phyloP scores from a whole-genome alignment of 495 filamentous ascomycete genomes.

The Hyaloscypha bicolor region DNA sequence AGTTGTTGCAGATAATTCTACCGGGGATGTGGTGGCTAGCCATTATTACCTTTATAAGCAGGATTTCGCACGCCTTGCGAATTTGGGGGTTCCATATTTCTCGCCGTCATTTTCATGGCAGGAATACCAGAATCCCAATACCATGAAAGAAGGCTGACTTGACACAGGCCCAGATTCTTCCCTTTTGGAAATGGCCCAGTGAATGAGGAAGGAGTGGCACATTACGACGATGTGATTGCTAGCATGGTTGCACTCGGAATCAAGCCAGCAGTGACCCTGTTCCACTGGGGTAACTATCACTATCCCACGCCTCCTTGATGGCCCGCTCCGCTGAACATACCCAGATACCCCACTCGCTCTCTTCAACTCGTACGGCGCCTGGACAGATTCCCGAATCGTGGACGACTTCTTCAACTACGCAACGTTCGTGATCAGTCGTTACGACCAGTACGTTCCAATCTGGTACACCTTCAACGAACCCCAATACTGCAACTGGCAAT shows the following conservation, averaged over 20 bases:
- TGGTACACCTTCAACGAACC: slow-evolving; percentile 71
- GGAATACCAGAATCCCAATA: background rate
- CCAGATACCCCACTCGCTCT: slow-evolving; percentile 57
- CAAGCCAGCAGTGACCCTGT: slow-evolving; percentile 59
- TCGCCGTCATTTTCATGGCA: slow-evolving; percentile 46
- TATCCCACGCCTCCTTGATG: background rate
- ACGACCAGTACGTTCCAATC: slow-evolving; percentile 58
- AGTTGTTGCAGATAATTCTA: slow-evolving; percentile 42
- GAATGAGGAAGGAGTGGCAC: slow-evolving; percentile 59
- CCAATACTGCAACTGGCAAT: slow-evolving; percentile 55
- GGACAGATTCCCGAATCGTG: slow-evolving; percentile 58
- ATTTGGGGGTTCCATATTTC: slow-evolving; percentile 41
- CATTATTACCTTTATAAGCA: slow-evolving; percentile 50
- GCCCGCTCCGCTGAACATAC: background rate
- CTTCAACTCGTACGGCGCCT: slow-evolving; percentile 60
- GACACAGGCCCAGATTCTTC: slow-evolving; percentile 52
- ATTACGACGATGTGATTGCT: slow-evolving; percentile 61
- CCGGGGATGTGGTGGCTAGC: slow-evolving; percentile 43
- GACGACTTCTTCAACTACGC: slow-evolving; percentile 62
- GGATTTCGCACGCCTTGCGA: slow-evolving; percentile 42
- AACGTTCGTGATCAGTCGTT: slow-evolving; percentile 54
- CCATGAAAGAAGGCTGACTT: background rate
- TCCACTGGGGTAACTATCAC: slow-evolving; percentile 51
- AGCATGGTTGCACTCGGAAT: slow-evolving; percentile 59
- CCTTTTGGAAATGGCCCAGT: slow-evolving; percentile 62